Base-by-base conservation (phyloP, 2,329 filamentous ascomycete genomes). In the Huntiella decipiens region DNA sequence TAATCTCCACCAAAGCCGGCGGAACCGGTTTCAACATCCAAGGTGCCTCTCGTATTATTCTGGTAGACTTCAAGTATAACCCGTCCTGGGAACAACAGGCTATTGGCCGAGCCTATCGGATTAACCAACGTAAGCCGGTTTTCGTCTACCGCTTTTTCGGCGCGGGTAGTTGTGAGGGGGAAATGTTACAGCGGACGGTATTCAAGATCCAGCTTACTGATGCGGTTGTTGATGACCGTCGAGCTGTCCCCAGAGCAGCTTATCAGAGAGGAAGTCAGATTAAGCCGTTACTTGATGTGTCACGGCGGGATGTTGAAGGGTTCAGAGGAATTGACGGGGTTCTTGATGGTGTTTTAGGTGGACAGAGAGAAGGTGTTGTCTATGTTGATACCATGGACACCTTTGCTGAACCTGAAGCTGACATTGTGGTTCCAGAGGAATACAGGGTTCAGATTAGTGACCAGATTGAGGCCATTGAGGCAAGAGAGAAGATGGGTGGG, bases 61-160 rank as follows among this genome's bases (percentile, higher is more conserved):
- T 95, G 15, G 81, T 92, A 47, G 87, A 95, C 57, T 84, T 81
- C 55, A 68, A 70, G 50, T 94, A 78, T 62, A 91, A 87, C 52
- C 87, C 87, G 0, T 71, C 77, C 4, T 69, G 78, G 56, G 87
- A 94, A 58, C 79, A 86, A 54, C 87, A 95, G 60, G 87, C 87
- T 1, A 74, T 94, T 43, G 87, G 85, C 2, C 73, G 87, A 45
- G 80, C 83, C 0, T 94, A 91, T 59, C 82, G 87, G 1, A 72
- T 95, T 32, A 85, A 86, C 0, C 87, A 95, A 59, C 65, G 63
- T 34, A 91, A 87, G 54, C 68, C 72, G 0, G 86, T 93, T 1
- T 87, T 73, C 56, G 85, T 95, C 1, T 95, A 95, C 60, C 79
- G 81, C 13, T 76, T 95, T 51, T 65, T 86, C 19, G 66, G 76